These are phyloP conservation scores for Fragaria iinumae DNA, from an alignment of 306 rosid species.

Conservation along the genomic window DNA sequence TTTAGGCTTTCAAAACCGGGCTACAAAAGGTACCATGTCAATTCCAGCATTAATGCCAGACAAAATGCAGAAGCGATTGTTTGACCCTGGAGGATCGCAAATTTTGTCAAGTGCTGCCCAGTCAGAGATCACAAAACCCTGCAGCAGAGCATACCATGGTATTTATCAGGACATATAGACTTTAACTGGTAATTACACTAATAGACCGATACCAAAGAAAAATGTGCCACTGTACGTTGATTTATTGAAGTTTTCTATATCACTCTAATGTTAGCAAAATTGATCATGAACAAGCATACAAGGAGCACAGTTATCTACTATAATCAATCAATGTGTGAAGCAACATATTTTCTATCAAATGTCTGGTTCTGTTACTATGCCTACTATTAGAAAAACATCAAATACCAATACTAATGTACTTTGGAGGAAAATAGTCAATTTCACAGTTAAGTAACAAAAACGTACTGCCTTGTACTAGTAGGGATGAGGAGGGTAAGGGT, in stretches of 20 bases:
- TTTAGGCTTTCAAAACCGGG: slow-evolving; percentile 12
- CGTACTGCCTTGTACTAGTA: not conserved
- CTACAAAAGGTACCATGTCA: slow-evolving; percentile 63
- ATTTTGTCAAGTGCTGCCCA: slow-evolving; percentile 80
- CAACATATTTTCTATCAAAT: not conserved
- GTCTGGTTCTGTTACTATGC: not conserved
- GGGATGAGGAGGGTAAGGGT: not conserved
- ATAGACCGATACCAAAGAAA: not conserved
- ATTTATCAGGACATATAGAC: not conserved
- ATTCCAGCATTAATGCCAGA: slow-evolving; percentile 74
- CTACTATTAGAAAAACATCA: too few relatives aligned
- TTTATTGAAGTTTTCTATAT: not conserved
- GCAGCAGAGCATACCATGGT: slow-evolving; percentile 26
- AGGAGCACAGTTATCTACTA: not conserved
- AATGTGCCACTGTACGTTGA: not conserved
- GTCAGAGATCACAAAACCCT: slow-evolving; percentile 89
- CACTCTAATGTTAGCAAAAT: not conserved
- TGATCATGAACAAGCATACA: not conserved
- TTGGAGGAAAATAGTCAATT: not conserved
- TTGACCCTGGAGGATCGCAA: slow-evolving; percentile 50
- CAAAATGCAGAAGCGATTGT: slow-evolving; percentile 62
- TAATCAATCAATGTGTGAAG: not conserved
- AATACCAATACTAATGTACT: not conserved
- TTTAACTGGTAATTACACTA: not conserved
- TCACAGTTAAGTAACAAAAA: too few relatives aligned